phyloP scores from a whole-genome alignment of 2,329 filamentous ascomycete species.

The Sclerotinia spermophila region DNA sequence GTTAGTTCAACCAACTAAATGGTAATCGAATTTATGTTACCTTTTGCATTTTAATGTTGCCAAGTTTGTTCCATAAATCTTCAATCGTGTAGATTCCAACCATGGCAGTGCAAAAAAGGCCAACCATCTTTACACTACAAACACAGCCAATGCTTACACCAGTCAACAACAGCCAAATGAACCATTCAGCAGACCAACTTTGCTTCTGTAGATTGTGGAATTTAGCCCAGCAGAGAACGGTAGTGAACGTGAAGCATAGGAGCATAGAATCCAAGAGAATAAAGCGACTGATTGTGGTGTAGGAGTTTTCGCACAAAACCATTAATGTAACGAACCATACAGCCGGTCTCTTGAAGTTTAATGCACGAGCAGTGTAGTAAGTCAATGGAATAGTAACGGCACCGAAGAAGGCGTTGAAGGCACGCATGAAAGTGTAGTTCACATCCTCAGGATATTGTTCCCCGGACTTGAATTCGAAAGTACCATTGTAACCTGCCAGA shows the following conservation, averaged over 20 bases:
- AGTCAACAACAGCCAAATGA: constrained; percentile 87
- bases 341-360: constrained; percentile 79
- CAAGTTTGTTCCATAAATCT: constrained; percentile 98
- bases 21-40: constrained; percentile 42
- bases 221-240: constrained; percentile 93
- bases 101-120: constrained; percentile 89
- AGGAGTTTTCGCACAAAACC: constrained; percentile 98
- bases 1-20: constrained; percentile 22
- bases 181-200: constrained; percentile 90
- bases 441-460: constrained; percentile 91
- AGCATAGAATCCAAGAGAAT: constrained; percentile 99
- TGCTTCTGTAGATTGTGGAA: constrained; percentile 86
- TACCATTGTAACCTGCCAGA: constrained; percentile 95
- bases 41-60: constrained; percentile 85
- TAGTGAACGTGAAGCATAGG: constrained; percentile 96
- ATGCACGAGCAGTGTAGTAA: constrained; percentile 89
- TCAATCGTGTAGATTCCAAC: constrained; percentile 95
- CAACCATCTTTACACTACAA: constrained; percentile 97
- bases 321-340: constrained; percentile 96
- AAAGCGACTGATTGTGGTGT: constrained; percentile 97
- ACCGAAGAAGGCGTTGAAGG: constrained; percentile 95
- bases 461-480: constrained; percentile 98
- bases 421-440: constrained; percentile 97
- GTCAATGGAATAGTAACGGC: constrained; percentile 89
- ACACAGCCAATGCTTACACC: constrained; percentile 96